Evolutionary conservation across 2,329 filamentous ascomycete species (phyloP).

Genomic region (Fusarium buxicola): DNA sequence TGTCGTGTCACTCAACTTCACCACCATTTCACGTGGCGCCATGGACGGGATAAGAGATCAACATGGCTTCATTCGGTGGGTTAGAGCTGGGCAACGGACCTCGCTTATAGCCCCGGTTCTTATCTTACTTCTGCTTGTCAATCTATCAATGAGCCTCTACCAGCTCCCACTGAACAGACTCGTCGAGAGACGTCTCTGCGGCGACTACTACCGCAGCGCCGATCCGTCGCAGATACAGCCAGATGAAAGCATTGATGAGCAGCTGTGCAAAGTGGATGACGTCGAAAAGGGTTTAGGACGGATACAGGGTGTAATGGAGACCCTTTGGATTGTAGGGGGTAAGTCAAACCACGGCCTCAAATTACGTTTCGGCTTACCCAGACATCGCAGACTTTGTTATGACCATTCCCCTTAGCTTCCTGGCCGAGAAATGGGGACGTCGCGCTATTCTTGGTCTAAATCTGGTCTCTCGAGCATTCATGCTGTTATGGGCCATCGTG

Average conservation of each 20-base stretch:
- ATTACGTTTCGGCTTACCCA: neutral
- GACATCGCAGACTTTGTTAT: conserved; percentile 56
- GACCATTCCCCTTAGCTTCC: conserved; percentile 61
- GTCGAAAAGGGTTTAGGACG: conserved; percentile 64
- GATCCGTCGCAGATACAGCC: conserved; percentile 49
- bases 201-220: conserved; percentile 58
- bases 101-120: conserved; percentile 47
- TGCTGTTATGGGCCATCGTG: conserved; percentile 43
- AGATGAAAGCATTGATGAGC: conserved; percentile 59
- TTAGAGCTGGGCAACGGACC: neutral
- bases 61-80: neutral
- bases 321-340: conserved; percentile 62
- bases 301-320: conserved; percentile 64
- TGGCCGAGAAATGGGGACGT: conserved; percentile 58
- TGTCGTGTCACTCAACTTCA: too few relatives aligned
- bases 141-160: conserved; percentile 60
- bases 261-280: conserved; percentile 64
- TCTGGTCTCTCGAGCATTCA: conserved; percentile 50
- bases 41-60: neutral
- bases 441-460: conserved; percentile 57
- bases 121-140: conserved; percentile 57
- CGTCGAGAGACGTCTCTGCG: conserved; percentile 61
- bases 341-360: conserved; percentile 1
- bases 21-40: neutral
- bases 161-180: conserved; percentile 60